Evolutionary conservation across 2,329 filamentous ascomycete genomes (phyloP).

Genomic region (Cryphonectria carpinicola): DNA sequence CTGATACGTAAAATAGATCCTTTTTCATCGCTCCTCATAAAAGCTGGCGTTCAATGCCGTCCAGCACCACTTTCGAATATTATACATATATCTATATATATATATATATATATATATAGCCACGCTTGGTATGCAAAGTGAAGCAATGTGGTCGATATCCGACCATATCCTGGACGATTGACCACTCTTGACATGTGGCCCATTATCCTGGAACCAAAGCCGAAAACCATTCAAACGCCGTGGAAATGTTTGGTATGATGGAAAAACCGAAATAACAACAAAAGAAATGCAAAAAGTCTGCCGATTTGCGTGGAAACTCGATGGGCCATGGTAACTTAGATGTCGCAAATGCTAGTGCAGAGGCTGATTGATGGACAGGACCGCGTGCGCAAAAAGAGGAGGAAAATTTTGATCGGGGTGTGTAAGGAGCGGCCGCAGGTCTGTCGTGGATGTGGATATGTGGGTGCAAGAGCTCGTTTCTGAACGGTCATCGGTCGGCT

Average conservation of each 20-base stretch:
- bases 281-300: neutral
- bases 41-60: neutral
- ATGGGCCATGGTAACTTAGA: neutral
- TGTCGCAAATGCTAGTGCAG: neutral
- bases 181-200: neutral
- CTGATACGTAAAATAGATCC: neutral
- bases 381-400: neutral
- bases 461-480: neutral
- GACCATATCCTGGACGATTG: neutral
- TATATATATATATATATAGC: neutral
- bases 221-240: conserved; percentile 3
- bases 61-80: neutral
- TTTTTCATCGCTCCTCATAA: conserved; percentile 1
- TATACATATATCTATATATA: conserved; percentile 2
- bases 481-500: neutral
- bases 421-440: neutral
- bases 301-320: neutral
- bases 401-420: neutral
- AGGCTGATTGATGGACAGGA: neutral
- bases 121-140: neutral
- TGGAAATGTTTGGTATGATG: conserved; percentile 9
- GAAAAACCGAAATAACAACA: neutral
- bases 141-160: neutral
- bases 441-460: neutral
- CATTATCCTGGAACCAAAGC: conserved; percentile 7